phyloP scores from a whole-genome alignment of 192 early-diverging fungal species.

The Umbelopsis sp. region DNA sequence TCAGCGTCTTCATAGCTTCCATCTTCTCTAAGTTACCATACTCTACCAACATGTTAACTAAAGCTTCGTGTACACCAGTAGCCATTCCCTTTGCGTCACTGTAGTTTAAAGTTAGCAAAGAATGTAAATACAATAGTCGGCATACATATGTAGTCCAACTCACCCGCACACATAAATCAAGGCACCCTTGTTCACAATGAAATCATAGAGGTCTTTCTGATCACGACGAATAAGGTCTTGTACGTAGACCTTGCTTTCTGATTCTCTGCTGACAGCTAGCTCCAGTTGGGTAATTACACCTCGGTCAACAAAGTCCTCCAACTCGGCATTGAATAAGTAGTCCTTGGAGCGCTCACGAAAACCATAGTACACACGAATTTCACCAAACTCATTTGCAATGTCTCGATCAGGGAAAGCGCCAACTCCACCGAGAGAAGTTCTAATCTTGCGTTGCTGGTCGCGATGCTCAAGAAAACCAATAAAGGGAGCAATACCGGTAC shows the following conservation, averaged over 20 bases:
- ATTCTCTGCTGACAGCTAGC: slow-evolving; percentile 68
- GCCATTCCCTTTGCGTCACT: slow-evolving; percentile 90
- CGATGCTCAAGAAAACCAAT: slow-evolving; percentile 87
- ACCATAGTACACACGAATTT: slow-evolving; percentile 81
- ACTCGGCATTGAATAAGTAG: slow-evolving; percentile 68
- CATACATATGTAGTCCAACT: slow-evolving; percentile 21
- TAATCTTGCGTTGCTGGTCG: slow-evolving; percentile 46
- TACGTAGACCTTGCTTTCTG: slow-evolving; percentile 78
- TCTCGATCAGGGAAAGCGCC: slow-evolving; percentile 23
- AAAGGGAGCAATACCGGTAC: slow-evolving; percentile 96
- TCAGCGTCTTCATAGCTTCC: slow-evolving; percentile 59
- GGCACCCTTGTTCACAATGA: slow-evolving; percentile 62
- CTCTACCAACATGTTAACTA: slow-evolving; percentile 64
- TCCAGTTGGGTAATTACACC: slow-evolving; percentile 60
- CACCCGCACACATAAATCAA: slow-evolving; percentile 78
- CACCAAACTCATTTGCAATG: slow-evolving; percentile 48
- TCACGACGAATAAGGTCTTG: slow-evolving; percentile 75
- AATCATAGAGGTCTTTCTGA: slow-evolving; percentile 54
- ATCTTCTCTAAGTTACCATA: slow-evolving; percentile 47
- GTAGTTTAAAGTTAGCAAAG: background rate
- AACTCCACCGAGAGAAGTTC: slow-evolving; percentile 35
- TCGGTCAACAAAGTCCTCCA: slow-evolving; percentile 48
- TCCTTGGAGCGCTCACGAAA: slow-evolving; percentile 70
- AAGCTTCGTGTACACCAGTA: slow-evolving; percentile 77
- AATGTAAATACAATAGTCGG: slow-evolving; percentile 17